Percentiles rank a stretch among this genome's conserved stretches.
phyloP scores from a whole-genome alignment of 805 yeast genomes.

The Vanderwaltozyma verrucispora region DNA sequence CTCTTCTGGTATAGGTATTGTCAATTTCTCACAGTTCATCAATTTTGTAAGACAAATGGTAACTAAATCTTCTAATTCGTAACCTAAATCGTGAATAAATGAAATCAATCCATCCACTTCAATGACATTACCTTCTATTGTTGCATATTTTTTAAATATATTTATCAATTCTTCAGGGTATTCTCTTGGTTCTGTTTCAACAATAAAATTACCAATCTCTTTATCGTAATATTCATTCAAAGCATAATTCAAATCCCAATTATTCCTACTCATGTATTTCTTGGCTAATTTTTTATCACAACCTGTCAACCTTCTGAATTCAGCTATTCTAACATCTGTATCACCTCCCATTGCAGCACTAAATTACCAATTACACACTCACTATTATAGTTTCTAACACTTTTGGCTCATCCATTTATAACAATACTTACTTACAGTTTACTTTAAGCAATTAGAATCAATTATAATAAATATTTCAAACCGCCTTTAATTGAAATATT shows the following conservation, averaged over 20 bases:
- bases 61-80: constrained; percentile 64
- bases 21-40: constrained; percentile 33
- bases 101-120: constrained; percentile 70
- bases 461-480: too few species aligned
- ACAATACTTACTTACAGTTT: too few species aligned
- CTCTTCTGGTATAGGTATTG: constrained; percentile 13
- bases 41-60: constrained; percentile 64
- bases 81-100: constrained; percentile 55
- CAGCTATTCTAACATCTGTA: constrained; percentile 5
- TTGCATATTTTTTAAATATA: constrained; percentile 14
- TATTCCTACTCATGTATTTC: constrained; percentile 16
- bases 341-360: too few species aligned
- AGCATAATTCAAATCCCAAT: constrained; percentile 24
- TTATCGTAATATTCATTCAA: constrained; percentile 26
- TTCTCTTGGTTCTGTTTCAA: constrained; percentile 1
- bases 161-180: constrained; percentile 13
- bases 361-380: too few species aligned
- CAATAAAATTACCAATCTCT: constrained; percentile 16
- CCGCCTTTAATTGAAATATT: too few species aligned
- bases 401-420: too few species aligned
- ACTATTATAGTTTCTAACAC: too few species aligned
- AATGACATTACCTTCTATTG: constrained; percentile 29
- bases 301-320: constrained; percentile 18
- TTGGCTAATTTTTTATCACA: constrained; percentile 13
- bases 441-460: too few species aligned